Percentiles rank a stretch among this genome's conserved stretches.
Evolutionary conservation across 176 grass and related monocot species (phyloP).

Genomic region (Ensete ventricosum): DNA sequence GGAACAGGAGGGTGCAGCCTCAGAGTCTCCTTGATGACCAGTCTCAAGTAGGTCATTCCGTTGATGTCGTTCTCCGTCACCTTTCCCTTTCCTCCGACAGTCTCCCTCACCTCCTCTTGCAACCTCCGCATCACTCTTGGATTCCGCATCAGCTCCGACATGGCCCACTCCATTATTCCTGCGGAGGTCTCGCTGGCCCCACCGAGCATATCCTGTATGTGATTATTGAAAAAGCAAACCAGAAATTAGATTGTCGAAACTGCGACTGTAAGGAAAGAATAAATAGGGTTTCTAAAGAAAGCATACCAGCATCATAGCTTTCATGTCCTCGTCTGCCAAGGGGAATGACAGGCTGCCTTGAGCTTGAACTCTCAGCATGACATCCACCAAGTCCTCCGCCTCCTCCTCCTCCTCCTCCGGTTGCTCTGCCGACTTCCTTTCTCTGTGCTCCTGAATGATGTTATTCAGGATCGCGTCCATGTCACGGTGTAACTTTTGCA

Average conservation of each 20-base stretch:
- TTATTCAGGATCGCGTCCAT: neutral
- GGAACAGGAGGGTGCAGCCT: neutral
- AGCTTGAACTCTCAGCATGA: neutral
- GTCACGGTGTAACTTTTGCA: neutral
- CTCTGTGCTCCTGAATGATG: neutral
- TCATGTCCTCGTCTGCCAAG: neutral
- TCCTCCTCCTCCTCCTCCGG: neutral
- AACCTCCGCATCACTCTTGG: constrained; percentile 11
- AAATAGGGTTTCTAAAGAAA: too few relatives aligned
- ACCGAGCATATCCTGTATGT: neutral
- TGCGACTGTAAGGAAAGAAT: too few relatives aligned
- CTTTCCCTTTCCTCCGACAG: neutral
- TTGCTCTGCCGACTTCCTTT: neutral
- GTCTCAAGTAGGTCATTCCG: neutral
- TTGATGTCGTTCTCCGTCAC: neutral
- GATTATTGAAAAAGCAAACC: too few relatives aligned
- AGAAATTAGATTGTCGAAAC: too few relatives aligned
- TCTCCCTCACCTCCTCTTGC: neutral
- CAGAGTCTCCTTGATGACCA: neutral
- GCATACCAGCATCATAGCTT: neutral
- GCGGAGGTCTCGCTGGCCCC: constrained; percentile 5
- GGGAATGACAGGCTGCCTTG: neutral
- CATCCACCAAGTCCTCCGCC: neutral
- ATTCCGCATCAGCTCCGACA: constrained; percentile 23
- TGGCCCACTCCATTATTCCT: constrained; percentile 13